These are phyloP conservation scores for Juglanconis sp. DNA, from an alignment of 2,329 filamentous ascomycete species.

Conservation along the genomic window DNA sequence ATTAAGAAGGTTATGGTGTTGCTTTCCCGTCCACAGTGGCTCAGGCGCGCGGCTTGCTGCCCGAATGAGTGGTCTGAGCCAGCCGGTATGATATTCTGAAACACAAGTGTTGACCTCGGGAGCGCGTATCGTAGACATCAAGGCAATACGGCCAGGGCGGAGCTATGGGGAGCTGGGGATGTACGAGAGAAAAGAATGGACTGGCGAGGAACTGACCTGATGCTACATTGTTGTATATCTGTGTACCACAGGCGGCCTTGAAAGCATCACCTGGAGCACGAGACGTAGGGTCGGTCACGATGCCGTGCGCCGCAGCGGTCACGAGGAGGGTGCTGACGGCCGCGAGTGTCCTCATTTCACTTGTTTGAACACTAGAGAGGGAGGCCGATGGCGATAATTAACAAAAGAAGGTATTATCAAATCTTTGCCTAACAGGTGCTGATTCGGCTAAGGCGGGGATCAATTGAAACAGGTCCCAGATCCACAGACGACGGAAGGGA, in stretches of 20 bases:
- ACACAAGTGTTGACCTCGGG: no score
- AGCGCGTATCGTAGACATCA: no score
- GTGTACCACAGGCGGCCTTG: conserved; percentile 23
- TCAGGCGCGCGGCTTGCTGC: no score
- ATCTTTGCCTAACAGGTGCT: no score
- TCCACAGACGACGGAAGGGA: background rate
- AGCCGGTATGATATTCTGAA: no score
- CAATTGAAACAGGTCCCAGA: background rate
- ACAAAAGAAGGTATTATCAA: background rate
- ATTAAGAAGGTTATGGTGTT: no score
- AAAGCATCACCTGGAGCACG: conserved; percentile 22
- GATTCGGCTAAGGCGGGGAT: background rate
- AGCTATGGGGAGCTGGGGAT: no score
- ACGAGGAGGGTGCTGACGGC: conserved; percentile 15
- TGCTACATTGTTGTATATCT: conserved; percentile 21
- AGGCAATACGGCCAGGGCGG: no score
- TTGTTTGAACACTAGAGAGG: background rate
- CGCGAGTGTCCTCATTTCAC: conserved; percentile 14
- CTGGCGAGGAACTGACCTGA: background rate
- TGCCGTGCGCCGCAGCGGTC: conserved; percentile 21
- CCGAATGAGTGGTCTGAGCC: no score
- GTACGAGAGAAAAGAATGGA: no score
- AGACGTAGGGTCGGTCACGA: conserved; percentile 19
- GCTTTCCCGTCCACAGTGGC: no score
- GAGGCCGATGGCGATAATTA: background rate